Evolutionary conservation across 1,139 yeast genomes (phyloP).

Genomic region (Hyphopichia khmerensis): DNA sequence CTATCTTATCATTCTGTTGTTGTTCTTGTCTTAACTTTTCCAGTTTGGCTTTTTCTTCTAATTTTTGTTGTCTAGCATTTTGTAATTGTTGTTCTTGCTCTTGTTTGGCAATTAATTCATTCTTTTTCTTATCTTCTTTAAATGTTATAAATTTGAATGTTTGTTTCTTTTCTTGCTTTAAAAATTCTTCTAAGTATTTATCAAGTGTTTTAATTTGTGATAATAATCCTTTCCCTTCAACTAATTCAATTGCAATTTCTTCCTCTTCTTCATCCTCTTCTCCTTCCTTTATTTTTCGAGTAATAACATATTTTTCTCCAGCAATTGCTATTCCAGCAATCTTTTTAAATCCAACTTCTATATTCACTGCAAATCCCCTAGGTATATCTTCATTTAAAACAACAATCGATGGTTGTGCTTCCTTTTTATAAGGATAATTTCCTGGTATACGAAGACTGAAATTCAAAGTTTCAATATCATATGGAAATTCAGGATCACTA

Average conservation of each 20-base stretch:
- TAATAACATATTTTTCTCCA: conserved; percentile 12
- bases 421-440: conserved; percentile 47
- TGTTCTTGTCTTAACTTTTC: background rate
- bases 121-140: conserved; percentile 8
- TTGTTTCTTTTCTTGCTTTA: conserved; percentile 59
- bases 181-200: conserved; percentile 53
- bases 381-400: conserved; percentile 73
- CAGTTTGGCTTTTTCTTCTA: conserved; percentile 1
- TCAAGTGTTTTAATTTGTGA: conserved; percentile 60
- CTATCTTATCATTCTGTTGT: conserved; percentile 4
- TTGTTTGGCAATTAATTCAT: background rate
- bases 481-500: conserved; percentile 75
- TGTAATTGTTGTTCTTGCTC: background rate
- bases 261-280: conserved; percentile 15
- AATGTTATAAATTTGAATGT: conserved; percentile 29
- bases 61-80: background rate
- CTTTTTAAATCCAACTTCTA: conserved; percentile 61
- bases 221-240: conserved; percentile 47
- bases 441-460: conserved; percentile 55
- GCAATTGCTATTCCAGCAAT: conserved; percentile 43
- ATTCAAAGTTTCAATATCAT: conserved; percentile 52
- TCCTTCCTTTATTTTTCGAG: conserved; percentile 6
- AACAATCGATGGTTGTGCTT: conserved; percentile 40
- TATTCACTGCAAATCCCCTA: conserved; percentile 62
- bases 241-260: conserved; percentile 27